These are phyloP conservation scores for Protea cynaroides DNA, from an alignment of 164 flowering plant genomes.

Conservation along the genomic window DNA sequence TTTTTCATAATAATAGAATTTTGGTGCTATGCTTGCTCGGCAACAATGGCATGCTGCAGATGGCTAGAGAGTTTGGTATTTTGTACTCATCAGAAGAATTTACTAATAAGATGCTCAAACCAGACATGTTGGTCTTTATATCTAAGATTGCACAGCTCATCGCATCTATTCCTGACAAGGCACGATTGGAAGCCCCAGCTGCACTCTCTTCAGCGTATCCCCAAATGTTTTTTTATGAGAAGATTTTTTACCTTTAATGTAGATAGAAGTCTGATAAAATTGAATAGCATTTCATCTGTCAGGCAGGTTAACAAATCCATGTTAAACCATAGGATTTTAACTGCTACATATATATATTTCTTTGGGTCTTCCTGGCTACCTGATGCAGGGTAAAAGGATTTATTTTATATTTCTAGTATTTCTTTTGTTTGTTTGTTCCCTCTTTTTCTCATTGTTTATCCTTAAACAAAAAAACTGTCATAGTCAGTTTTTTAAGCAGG, in stretches of 20 bases:
- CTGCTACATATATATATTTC: too few relatives aligned
- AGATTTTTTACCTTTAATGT: too few relatives aligned
- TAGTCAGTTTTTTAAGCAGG: conserved; percentile 71
- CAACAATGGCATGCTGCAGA: conserved; percentile 48
- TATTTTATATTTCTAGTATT: not conserved
- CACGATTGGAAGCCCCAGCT: conserved; percentile 43
- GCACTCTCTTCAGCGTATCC: conserved; percentile 94
- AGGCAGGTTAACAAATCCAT: too few relatives aligned
- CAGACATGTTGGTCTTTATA: conserved; percentile 19
- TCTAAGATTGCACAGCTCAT: conserved; percentile 68
- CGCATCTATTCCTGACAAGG: conserved; percentile 89
- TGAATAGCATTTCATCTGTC: too few relatives aligned
- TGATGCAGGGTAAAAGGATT: not conserved
- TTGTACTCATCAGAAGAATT: conserved; percentile 18
- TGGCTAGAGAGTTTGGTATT: conserved; percentile 53
- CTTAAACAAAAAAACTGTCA: conserved; percentile 39
- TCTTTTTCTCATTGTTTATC: conserved; percentile 18
- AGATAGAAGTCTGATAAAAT: not conserved
- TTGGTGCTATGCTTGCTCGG: conserved; percentile 73
- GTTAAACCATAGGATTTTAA: not conserved
- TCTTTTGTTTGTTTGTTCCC: not conserved
- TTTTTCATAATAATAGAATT: conserved; percentile 35
- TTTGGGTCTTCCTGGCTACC: not conserved
- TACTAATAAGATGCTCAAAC: conserved; percentile 21
- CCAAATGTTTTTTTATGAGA: conserved; percentile 9